phyloP scores from a whole-genome alignment of 345 rosid species.

The Limnanthes douglasii region DNA sequence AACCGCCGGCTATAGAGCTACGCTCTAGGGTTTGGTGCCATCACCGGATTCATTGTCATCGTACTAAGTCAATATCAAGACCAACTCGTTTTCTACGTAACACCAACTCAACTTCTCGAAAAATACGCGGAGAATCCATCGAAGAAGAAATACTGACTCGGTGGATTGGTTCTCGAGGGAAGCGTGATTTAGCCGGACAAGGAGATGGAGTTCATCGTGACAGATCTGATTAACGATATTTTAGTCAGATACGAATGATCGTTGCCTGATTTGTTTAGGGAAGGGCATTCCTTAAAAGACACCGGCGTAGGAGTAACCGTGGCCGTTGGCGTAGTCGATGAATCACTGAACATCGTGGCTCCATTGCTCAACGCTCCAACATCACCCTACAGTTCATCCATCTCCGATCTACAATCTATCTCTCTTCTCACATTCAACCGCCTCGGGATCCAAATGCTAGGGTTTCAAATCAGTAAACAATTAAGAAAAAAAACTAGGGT shows the following conservation, averaged over 20 bases:
- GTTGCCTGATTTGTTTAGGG: slow-evolving; percentile 78
- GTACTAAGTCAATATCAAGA: slow-evolving; percentile 82
- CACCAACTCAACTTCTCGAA: slow-evolving; percentile 77
- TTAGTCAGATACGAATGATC: slow-evolving; percentile 70
- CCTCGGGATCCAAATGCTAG: too few species aligned
- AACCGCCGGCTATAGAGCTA: slow-evolving; percentile 85
- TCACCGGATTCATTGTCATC: slow-evolving; percentile 75
- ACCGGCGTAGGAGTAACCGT: too few species aligned
- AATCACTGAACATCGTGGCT: too few species aligned
- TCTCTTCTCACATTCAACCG: too few species aligned
- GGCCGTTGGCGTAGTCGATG: too few species aligned
- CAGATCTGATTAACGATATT: slow-evolving; percentile 79
- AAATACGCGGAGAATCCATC: slow-evolving; percentile 51
- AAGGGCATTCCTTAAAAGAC: slow-evolving; percentile 91
- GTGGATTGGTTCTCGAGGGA: slow-evolving; percentile 90
- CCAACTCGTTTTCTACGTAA: slow-evolving; percentile 75
- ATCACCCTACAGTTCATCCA: too few species aligned
- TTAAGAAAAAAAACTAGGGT: too few species aligned
- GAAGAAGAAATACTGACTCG: slow-evolving; percentile 61
- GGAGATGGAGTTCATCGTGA: slow-evolving; percentile 76
- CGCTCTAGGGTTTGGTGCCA: slow-evolving; percentile 74
- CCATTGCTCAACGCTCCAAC: too few species aligned
- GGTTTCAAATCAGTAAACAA: too few species aligned
- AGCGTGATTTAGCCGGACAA: slow-evolving; percentile 69
- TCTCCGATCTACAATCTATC: too few species aligned